Evolutionary conservation across 352 stramenopile species (phyloP), one percentile per base, ranked within the genome.

Genomic region (Globisporangium echinulatum): DNA sequence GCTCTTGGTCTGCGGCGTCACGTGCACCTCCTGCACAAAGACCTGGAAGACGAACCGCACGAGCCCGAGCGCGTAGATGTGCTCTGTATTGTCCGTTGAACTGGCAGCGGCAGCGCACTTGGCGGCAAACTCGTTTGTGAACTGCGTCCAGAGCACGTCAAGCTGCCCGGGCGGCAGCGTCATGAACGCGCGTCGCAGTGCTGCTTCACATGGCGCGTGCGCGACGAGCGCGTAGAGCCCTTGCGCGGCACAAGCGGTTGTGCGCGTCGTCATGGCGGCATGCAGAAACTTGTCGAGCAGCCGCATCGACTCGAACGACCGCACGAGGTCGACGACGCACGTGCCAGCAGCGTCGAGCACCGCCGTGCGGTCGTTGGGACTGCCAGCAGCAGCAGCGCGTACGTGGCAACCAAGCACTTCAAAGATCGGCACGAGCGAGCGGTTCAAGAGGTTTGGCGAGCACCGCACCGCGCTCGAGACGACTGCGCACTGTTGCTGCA

Each of bases 271-370:
- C 72, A 84, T 46, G 39, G 33, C 52, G 33, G 76, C 57, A 11
- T 61, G 61, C 14, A 92, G 58, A 42, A 93, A 82, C 33, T 64
- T 60, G 56, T 94, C 81, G 14, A 95, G 51, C 13, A 92, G 70
- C 67, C 86, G 83, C 86, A 95, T 94, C 0, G 84, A 92, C 57
- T 92, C 79, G 68, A 90, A 92, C 5, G 86, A 85, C 19, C 66
- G 72, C 56, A 95, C 62, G 15, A 95, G 61, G 38, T 84, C 69
- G 13, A 81, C 71, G 47, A 92, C 61, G 9, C 75, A 69, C 7
- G 59, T 63, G 48, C 78, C 86, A 1, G 69, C 61, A 1, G 56
- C 55, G 1, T n/a, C 43, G 19, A 56, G 13, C 5, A 61, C 58
- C 7, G 25, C 61, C 10, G 33, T 33, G 15, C 52, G 42, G 14